Base-by-base conservation (phyloP, 2,329 filamentous ascomycete genomes). In the Xylaria sp. region DNA sequence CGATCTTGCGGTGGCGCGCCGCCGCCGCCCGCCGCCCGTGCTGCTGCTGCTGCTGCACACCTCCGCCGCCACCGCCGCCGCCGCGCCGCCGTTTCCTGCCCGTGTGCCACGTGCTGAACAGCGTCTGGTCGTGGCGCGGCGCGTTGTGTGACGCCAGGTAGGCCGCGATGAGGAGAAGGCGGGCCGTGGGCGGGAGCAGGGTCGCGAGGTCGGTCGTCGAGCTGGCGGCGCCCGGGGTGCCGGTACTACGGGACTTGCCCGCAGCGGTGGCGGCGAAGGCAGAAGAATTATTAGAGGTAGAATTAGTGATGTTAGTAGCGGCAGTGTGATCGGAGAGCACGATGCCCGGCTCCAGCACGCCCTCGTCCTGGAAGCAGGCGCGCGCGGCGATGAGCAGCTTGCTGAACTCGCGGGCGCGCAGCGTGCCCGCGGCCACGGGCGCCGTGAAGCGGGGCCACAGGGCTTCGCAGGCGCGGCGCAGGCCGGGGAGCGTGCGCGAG, bases 371-470 rank as follows among this genome's bases (percentile, higher is more conserved):
- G 68, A 93, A 90, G 29, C 90, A 78, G 0, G 79, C 76, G 16
- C 88, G 79, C 21, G 86, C 83, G 1, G 85, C 83, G 44, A 93
- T 86, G 51, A 97, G 81, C 7, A 99, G 78, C 58, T 90, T 88
- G 13, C 90, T 87, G 72, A 97, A 97, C 66, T 97, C 91, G 63
- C 88, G 87, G 8, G 89, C 85, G 1, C 82, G 81, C 64, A 88
- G 86, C 7, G 88, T 87, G n/a, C 89, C 89, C 1, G 86, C 83
- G 1, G 87, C 73, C 20, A 97, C 82, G 0, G 93, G 93, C 6
- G 84, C 82, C 1, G 90, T 87, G 71, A 99, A 97, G 3, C 86
- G 83, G 9, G 88, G 86, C 94, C 94, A 99, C 18, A 97, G 81
- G 40, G 86, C 83, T 44, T 83, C 73, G 66, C 89, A 92, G 45